Base-by-base conservation (phyloP, 2,329 filamentous ascomycete species). In the Pleomassaria siparia region DNA sequence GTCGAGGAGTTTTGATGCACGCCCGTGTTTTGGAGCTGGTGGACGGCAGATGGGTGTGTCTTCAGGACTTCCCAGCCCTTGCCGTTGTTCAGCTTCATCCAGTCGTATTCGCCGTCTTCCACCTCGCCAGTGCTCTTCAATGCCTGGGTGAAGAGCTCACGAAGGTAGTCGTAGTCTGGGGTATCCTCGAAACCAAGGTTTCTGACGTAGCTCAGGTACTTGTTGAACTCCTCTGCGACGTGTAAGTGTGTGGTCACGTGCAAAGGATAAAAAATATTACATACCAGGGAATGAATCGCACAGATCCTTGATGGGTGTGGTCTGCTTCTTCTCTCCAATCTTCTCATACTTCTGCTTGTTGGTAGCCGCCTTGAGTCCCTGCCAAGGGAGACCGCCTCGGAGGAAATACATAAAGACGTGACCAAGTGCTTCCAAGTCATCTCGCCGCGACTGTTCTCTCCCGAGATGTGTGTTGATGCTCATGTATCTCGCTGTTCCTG, bases 281-380 rank as follows among this genome's bases (percentile, higher is more conserved):
- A 32, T 77, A 85, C 82, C 82, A 57, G 94, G 92, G 75, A 95
- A 97, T 43, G 90, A 88, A 62, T 96, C 91, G 70, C 92, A 97
- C 13, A 99, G 83, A 64, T 99, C 94, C 77, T 96, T 96, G 76
- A 99, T 95, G 4, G 84, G 83, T 18, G 94, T 97, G 0, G 92
- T 96, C 77, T 97, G 94, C 80, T 99, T 99, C 87, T 99, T 97
- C 80, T 99, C 92, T 37, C 94, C 94, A 74, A 99, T 99, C 82
- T 97, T 97, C 77, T 99, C 94, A 71, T 99, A 99, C 77, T 99
- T 99, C 72, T 99, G 94, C 83, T 99, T 86, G 74, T 86, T 86
- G 46, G 83, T 86, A 13, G 83, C 83, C 61, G 83, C 83, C 72
- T 86, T 86, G 49, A 86, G 71, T 45, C 83, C 83, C 68, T 86